Conservation (phyloP, 2,329 filamentous ascomycete genomes). For the Aspergillus vadensis region DNA sequence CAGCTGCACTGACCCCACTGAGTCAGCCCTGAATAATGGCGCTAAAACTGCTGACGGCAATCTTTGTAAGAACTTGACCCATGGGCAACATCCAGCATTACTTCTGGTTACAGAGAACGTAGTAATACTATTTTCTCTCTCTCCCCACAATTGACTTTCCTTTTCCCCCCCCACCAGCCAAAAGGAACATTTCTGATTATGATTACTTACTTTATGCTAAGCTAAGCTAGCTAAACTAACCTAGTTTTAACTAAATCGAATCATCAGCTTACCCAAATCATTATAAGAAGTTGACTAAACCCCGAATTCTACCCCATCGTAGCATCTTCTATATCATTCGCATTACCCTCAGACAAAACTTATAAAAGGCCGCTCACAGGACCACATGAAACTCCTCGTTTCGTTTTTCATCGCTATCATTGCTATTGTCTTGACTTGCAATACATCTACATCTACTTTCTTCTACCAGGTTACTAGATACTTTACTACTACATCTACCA, state of each 20-base stretch:
- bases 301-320: too few relatives aligned
- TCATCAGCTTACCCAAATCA: slow-evolving; percentile 8
- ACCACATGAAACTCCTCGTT: slow-evolving; percentile 38
- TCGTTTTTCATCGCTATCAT: slow-evolving; percentile 42
- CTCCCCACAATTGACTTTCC: neutral
- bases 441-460: neutral
- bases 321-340: slow-evolving; percentile 28
- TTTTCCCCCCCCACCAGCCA: neutral
- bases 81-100: too few relatives aligned
- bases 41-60: slow-evolving; percentile 28
- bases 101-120: too few relatives aligned
- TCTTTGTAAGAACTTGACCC: slow-evolving; percentile 26
- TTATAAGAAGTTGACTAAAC: slow-evolving; percentile 33
- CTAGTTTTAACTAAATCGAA: too few relatives aligned
- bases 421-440: slow-evolving; percentile 30
- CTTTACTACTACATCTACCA: slow-evolving; percentile 19
- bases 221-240: too few relatives aligned
- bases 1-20: neutral
- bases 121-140: neutral
- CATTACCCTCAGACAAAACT: slow-evolving; percentile 1
- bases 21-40: slow-evolving; percentile 8
- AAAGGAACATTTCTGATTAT: neutral
- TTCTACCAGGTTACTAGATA: neutral
- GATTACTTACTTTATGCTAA: neutral
- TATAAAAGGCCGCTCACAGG: slow-evolving; percentile 32